phyloP scores from a whole-genome alignment of 306 rosid species.

The cucumber (Cucumis sativus) region DNA sequence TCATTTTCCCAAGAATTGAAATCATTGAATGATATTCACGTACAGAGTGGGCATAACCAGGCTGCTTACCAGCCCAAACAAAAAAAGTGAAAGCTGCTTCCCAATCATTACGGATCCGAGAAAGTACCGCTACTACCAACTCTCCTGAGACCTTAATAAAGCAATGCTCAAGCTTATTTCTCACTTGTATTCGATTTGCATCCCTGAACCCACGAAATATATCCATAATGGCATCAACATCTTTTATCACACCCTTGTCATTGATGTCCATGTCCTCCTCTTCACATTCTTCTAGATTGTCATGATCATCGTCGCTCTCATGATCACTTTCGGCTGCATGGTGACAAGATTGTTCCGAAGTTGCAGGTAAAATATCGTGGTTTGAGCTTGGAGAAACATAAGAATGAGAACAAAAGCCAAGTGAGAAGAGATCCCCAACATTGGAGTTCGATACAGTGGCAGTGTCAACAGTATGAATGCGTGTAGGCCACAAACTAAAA shows the following conservation, averaged over 20 bases:
- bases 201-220: conserved; percentile 28
- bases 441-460: not conserved
- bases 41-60: conserved; percentile 39
- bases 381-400: not conserved
- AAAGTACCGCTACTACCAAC: conserved; percentile 60
- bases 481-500: not conserved
- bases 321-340: not conserved
- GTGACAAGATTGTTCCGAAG: not conserved
- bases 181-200: conserved; percentile 15
- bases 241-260: conserved; percentile 26
- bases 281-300: not conserved
- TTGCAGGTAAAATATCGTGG: not conserved
- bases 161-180: conserved; percentile 44
- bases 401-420: not conserved
- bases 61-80: conserved; percentile 76
- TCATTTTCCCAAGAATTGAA: conserved; percentile 70
- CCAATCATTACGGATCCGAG: conserved; percentile 67
- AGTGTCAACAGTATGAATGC: not conserved
- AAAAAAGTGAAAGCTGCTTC: conserved; percentile 80
- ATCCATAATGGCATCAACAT: conserved; percentile 40
- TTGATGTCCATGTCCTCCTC: conserved; percentile 15
- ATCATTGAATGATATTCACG: conserved; percentile 79
- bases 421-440: not conserved
- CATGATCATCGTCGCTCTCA: not conserved
- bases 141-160: conserved; percentile 34